phyloP scores from a whole-genome alignment of 352 stramenopile species.

The Nothophytophthora sp. region DNA sequence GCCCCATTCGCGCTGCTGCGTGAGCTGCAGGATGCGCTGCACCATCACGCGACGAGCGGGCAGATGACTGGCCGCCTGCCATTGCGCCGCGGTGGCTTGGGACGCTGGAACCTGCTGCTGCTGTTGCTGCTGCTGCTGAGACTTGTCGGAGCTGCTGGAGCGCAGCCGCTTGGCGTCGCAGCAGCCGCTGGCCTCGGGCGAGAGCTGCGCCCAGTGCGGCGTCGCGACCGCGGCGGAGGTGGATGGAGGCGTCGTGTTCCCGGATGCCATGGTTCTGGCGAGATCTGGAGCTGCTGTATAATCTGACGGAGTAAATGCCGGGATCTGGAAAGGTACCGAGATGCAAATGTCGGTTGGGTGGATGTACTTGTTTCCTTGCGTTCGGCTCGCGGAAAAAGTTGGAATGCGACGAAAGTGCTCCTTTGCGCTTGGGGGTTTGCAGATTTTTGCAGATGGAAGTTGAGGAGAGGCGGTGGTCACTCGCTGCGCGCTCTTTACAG shows the following conservation, averaged over 20 bases:
- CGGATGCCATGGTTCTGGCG: too few species aligned
- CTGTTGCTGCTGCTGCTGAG: conserved; percentile 14
- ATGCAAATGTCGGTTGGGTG: too few species aligned
- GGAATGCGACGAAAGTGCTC: too few species aligned
- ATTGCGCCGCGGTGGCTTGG: conserved; percentile 25
- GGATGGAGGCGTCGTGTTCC: conserved; percentile 19
- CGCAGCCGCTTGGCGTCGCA: conserved; percentile 18
- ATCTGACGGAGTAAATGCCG: too few species aligned
- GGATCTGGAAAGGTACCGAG: too few species aligned
- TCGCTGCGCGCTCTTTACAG: too few species aligned
- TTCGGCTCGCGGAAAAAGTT: too few species aligned
- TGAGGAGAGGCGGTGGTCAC: too few species aligned
- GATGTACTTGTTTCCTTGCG: too few species aligned
- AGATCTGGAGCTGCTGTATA: too few species aligned
- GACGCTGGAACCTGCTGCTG: conserved; percentile 1
- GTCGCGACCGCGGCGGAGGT: conserved; percentile 20
- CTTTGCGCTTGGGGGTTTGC: too few species aligned
- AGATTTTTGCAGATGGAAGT: too few species aligned
- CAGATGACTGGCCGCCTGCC: conserved; percentile 60
- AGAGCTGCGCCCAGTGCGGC: conserved; percentile 30
- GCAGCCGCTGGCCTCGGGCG: conserved; percentile 17
- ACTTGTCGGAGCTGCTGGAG: conserved; percentile 10
- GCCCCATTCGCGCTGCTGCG: conserved; percentile 24
- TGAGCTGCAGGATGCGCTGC: conserved; percentile 70
- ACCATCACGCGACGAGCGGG: conserved; percentile 69